Conservation (phyloP, 345 rosid species). For the Tarenaya hassleriana region DNA sequence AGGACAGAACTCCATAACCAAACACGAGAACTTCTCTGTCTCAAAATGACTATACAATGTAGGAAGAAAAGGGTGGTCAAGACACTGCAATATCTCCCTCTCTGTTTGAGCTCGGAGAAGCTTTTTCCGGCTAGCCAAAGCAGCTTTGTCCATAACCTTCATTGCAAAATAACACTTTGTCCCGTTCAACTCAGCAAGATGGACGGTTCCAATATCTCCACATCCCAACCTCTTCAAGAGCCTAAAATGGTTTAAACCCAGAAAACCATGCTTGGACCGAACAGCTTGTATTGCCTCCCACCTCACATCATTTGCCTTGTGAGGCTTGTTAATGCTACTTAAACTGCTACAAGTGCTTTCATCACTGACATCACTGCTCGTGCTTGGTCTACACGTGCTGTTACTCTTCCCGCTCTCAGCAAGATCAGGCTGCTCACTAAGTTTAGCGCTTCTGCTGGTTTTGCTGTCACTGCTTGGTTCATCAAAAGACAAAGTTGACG, state of each 20-base stretch:
- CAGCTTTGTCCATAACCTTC: constrained; percentile 75
- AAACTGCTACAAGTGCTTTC: constrained; percentile 80
- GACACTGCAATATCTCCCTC: constrained; percentile 64
- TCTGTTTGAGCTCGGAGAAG: constrained; percentile 81
- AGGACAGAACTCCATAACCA: constrained; percentile 86
- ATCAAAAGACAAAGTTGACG: constrained; percentile 37
- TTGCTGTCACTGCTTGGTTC: constrained; percentile 33
- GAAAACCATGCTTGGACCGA: constrained; percentile 50
- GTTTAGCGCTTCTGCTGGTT: constrained; percentile 37
- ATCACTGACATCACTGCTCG: constrained; percentile 75
- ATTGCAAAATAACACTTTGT: constrained; percentile 67
- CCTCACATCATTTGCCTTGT: constrained; percentile 63
- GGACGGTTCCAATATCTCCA: constrained; percentile 78
- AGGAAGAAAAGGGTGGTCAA: constrained; percentile 84
- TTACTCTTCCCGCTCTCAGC: constrained; percentile 67
- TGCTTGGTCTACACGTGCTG: constrained; percentile 59
- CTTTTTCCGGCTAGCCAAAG: constrained; percentile 70
- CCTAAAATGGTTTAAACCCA: constrained; percentile 73
- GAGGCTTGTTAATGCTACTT: constrained; percentile 67
- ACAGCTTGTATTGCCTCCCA: constrained; percentile 88
- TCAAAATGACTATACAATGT: constrained; percentile 74
- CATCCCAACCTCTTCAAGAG: constrained; percentile 70
- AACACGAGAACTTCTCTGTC: constrained; percentile 75
- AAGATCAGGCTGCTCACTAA: constrained; percentile 36
- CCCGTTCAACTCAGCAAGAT: constrained; percentile 67